Conservation (phyloP, 352 stramenopile species). For the Phytophthora parvispora region DNA sequence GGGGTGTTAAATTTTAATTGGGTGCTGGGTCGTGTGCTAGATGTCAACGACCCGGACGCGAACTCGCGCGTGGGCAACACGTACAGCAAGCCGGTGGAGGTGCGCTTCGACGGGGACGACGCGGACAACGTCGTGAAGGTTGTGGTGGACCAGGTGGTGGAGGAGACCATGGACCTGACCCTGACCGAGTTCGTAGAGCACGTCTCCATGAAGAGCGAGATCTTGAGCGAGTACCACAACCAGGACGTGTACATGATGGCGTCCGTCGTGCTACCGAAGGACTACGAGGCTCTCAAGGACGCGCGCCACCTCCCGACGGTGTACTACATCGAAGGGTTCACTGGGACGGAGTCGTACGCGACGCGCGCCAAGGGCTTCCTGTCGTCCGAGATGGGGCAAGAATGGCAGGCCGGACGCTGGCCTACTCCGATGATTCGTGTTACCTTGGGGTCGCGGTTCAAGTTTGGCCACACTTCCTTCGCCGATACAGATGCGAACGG, state of each 20-base stretch:
- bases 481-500: slow-evolving; percentile 72
- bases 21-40: slow-evolving; percentile 21
- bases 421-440: slow-evolving; percentile 72
- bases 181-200: slow-evolving; percentile 71
- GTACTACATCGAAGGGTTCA: slow-evolving; percentile 87
- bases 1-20: background rate
- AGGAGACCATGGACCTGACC: slow-evolving; percentile 57
- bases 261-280: slow-evolving; percentile 68
- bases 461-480: slow-evolving; percentile 84
- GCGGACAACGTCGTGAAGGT: slow-evolving; percentile 52
- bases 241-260: slow-evolving; percentile 79
- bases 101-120: slow-evolving; percentile 39
- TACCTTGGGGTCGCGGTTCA: slow-evolving; percentile 80
- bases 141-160: slow-evolving; percentile 58
- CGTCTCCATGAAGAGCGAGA: slow-evolving; percentile 74
- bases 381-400: slow-evolving; percentile 65
- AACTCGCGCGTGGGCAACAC: slow-evolving; percentile 72
- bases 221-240: slow-evolving; percentile 74
- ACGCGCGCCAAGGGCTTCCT: slow-evolving; percentile 72
- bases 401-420: slow-evolving; percentile 69
- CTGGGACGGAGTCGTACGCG: slow-evolving; percentile 69
- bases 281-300: slow-evolving; percentile 48
- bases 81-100: slow-evolving; percentile 63
- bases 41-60: slow-evolving; percentile 72
- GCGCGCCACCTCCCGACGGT: slow-evolving; percentile 58